phyloP scores from a whole-genome alignment of 345 rosid genomes.

The Brassica rapa region DNA sequence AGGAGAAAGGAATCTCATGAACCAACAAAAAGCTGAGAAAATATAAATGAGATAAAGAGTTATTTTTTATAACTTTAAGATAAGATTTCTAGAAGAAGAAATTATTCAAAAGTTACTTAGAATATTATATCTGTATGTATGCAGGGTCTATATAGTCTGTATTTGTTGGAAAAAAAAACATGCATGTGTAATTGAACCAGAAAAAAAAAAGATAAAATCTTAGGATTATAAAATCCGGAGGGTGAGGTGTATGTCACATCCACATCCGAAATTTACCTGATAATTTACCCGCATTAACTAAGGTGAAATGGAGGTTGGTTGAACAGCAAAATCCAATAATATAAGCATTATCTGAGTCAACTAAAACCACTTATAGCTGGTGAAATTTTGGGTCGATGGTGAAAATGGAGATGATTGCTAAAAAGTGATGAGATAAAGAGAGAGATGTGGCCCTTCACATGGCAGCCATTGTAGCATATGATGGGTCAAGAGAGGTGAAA shows the following conservation, averaged over 20 bases:
- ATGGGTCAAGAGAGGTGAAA: conserved; percentile 37
- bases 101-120: background rate
- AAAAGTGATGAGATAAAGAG: conserved; percentile 10
- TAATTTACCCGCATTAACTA: conserved; percentile 11
- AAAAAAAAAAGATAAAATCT: background rate
- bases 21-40: conserved; percentile 36
- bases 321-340: conserved; percentile 34
- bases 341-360: conserved; percentile 27
- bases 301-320: conserved; percentile 22
- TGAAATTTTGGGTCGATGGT: conserved; percentile 14
- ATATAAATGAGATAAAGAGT: background rate
- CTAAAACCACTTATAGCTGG: conserved; percentile 22
- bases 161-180: too few species aligned
- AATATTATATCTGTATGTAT: too few species aligned
- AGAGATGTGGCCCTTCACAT: conserved; percentile 35
- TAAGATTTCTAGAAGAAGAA: conserved; percentile 34
- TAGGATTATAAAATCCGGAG: background rate
- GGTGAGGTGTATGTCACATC: background rate
- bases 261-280: background rate
- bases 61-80: background rate
- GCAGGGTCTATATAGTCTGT: too few species aligned
- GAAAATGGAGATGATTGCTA: conserved; percentile 33
- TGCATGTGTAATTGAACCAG: background rate
- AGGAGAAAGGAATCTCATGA: conserved; percentile 38
- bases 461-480: conserved; percentile 36